Evolutionary conservation across 768 basidiomycete genomes (phyloP).

Genomic region (Mrakia blollopis): DNA sequence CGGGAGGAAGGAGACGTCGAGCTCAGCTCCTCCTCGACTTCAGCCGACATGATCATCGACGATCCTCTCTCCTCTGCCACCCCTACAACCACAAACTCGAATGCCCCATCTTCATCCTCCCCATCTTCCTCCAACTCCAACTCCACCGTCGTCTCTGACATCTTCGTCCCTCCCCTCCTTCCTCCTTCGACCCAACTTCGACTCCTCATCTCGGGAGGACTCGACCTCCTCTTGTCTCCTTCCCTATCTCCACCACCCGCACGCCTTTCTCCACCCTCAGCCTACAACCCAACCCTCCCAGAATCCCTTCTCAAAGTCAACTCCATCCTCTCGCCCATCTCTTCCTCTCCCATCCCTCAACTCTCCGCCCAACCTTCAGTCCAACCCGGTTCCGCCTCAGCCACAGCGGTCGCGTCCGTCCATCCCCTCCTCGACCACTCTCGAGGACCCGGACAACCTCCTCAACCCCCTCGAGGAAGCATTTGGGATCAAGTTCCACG

Average conservation of each 20-base stretch:
- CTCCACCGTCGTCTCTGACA: neutral
- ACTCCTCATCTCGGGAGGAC: constrained; percentile 3
- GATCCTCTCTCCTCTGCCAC: neutral
- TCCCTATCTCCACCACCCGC: neutral
- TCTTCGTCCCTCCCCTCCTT: neutral
- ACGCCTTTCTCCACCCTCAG: constrained; percentile 1
- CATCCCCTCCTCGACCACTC: constrained; percentile 5
- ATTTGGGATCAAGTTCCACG: constrained; percentile 25
- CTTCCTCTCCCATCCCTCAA: constrained; percentile 12
- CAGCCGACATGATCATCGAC: neutral
- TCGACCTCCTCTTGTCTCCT: constrained; percentile 14
- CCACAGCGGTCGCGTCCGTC: neutral
- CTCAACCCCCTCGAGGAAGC: neutral
- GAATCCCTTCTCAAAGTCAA: neutral
- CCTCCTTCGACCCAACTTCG: constrained; percentile 4
- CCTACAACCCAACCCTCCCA: constrained; percentile 12
- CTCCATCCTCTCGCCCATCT: constrained; percentile 12
- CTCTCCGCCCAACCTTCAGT: neutral
- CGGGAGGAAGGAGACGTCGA: neutral
- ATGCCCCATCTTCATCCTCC: neutral
- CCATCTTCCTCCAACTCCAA: neutral
- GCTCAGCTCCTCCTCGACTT: neutral
- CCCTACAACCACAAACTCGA: no score
- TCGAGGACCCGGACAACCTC: neutral
- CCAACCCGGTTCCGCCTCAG: neutral